Conservation (phyloP, 1,284 basidiomycete species). For the Takashimella tepidaria region DNA sequence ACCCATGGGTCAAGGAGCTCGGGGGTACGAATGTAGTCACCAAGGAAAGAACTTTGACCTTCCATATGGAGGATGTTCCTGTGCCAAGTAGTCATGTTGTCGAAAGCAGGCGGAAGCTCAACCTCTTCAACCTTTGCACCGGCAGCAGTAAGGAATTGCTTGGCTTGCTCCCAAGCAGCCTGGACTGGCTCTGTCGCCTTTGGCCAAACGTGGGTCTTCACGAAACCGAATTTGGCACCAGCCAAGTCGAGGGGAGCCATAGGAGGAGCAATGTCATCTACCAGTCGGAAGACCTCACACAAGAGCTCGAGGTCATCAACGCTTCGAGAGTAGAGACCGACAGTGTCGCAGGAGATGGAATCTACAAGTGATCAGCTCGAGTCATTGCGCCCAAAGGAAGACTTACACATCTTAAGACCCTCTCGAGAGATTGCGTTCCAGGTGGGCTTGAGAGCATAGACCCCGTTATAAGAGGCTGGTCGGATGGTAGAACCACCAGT, state of each 20-base stretch:
- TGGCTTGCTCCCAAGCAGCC: conserved; percentile 17
- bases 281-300: conserved; percentile 21
- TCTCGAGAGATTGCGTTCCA: conserved; percentile 38
- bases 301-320: conserved; percentile 32
- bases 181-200: conserved; percentile 15
- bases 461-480: conserved; percentile 37
- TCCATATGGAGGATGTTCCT: conserved; percentile 24
- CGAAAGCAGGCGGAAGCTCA: conserved; percentile 17
- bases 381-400: background rate
- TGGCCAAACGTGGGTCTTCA: conserved; percentile 25
- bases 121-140: conserved; percentile 29
- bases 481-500: conserved; percentile 30
- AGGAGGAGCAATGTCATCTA: conserved; percentile 18
- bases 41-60: conserved; percentile 19
- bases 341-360: conserved; percentile 33
- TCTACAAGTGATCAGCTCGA: conserved; percentile 11
- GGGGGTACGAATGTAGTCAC: conserved; percentile 17
- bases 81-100: conserved; percentile 19
- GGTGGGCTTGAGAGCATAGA: conserved; percentile 38
- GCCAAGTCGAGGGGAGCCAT: conserved; percentile 5
- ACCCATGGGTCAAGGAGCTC: conserved; percentile 18
- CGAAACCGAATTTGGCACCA: conserved; percentile 27
- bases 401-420: conserved; percentile 34
- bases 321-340: conserved; percentile 34
- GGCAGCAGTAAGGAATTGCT: conserved; percentile 10